Evolutionary conservation across 106 monocot genomes (phyloP).

Genomic region (Dendrobium chrysotoxum): DNA sequence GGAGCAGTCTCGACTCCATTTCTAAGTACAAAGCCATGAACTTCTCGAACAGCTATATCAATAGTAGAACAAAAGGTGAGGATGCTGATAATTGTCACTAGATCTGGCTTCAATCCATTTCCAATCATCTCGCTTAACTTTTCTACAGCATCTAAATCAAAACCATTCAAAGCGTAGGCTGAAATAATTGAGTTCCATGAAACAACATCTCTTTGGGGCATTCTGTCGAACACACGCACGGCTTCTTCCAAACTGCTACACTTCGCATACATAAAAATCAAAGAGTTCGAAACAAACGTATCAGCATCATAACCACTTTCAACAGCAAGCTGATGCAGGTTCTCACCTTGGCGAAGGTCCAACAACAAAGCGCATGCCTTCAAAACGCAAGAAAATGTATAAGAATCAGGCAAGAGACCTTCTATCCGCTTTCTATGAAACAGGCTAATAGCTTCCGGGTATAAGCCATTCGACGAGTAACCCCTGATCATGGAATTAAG

Average conservation of each 20-base stretch:
- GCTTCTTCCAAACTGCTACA: constrained; percentile 31
- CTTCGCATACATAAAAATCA: constrained; percentile 46
- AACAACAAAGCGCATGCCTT: constrained; percentile 38
- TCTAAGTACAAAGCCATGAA: constrained; percentile 40
- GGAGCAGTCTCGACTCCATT: constrained; percentile 7
- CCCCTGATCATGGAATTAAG: constrained; percentile 53
- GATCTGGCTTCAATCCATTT: constrained; percentile 32
- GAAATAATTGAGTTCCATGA: constrained; percentile 61
- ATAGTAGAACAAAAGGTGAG: constrained; percentile 1
- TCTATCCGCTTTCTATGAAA: constrained; percentile 21
- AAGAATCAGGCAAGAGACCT: constrained; percentile 25
- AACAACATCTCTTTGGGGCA: constrained; percentile 40
- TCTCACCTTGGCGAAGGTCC: constrained; percentile 19
- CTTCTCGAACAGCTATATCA: constrained; percentile 20
- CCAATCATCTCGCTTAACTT: constrained; percentile 29
- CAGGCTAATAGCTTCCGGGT: constrained; percentile 32
- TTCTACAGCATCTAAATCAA: constrained; percentile 13
- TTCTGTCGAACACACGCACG: constrained; percentile 41
- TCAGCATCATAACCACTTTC: constrained; percentile 26
- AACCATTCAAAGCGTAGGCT: constrained; percentile 25
- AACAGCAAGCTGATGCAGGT: constrained; percentile 28
- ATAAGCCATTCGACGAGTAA: constrained; percentile 26
- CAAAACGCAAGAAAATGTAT: constrained; percentile 42
- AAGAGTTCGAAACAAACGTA: constrained; percentile 44
- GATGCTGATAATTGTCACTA: constrained; percentile 31